A percentile compares a stretch with the other conserved stretches of the same genome.
phyloP scores from a whole-genome alignment of 306 rosid species.

The Prunus mume region DNA sequence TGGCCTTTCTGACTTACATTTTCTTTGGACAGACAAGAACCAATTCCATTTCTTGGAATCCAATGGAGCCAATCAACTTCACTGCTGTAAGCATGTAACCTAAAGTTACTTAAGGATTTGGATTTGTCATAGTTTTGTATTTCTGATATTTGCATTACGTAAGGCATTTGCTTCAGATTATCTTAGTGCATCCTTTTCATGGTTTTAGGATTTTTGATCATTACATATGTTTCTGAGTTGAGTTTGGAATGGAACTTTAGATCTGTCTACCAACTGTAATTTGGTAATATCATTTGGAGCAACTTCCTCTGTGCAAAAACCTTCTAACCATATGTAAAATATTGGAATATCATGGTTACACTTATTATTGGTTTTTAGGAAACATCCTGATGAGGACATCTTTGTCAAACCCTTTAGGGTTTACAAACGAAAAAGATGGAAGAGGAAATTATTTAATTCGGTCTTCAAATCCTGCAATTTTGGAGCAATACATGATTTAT shows the following conservation, averaged over 20 bases:
- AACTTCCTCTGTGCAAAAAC: neutral
- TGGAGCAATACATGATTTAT: too few species aligned
- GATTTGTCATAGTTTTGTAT: conserved; percentile 2
- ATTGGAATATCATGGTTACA: neutral
- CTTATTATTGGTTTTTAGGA: neutral
- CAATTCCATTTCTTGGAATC: conserved; percentile 90
- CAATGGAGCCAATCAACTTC: conserved; percentile 95
- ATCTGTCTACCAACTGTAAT: neutral
- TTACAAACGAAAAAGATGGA: too few species aligned
- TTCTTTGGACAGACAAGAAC: conserved; percentile 67
- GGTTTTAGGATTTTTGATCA: conserved; percentile 1
- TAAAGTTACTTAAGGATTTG: neutral
- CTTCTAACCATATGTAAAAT: neutral
- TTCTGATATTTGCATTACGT: neutral
- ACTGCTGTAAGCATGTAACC: conserved; percentile 67
- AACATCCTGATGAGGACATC: neutral
- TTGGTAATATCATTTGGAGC: neutral
- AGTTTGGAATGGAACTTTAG: neutral
- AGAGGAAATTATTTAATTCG: too few species aligned
- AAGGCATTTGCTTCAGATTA: neutral
- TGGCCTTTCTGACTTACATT: conserved; percentile 33
- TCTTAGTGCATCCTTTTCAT: neutral
- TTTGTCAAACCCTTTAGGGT: too few species aligned
- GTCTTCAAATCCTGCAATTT: too few species aligned
- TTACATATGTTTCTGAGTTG: conserved; percentile 2